Evolutionary conservation across 139 green algal species (phyloP).

Genomic region (Trebouxia sp.): DNA sequence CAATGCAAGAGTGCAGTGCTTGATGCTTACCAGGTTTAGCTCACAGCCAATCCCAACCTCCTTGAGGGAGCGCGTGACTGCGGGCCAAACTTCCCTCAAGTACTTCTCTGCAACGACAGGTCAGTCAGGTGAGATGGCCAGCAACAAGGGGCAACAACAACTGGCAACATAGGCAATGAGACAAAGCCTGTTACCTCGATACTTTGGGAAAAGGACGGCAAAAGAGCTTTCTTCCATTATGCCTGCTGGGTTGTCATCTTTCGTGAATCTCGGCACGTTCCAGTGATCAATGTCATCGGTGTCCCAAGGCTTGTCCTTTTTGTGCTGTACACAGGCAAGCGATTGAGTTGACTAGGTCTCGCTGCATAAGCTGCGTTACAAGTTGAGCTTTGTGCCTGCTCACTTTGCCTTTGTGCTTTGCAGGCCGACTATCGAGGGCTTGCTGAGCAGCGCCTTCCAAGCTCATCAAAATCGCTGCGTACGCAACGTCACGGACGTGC

Average conservation of each 20-base stretch:
- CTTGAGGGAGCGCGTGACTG: slow-evolving; percentile 88
- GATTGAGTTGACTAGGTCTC: background rate
- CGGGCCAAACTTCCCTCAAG: slow-evolving; percentile 95
- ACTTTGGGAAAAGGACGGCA: slow-evolving; percentile 97
- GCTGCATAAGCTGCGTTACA: background rate
- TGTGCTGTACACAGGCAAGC: slow-evolving; percentile 56
- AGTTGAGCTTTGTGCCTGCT: too few relatives aligned
- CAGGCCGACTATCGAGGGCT: background rate
- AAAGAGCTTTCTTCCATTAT: slow-evolving; percentile 98
- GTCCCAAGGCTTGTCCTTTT: slow-evolving; percentile 94
- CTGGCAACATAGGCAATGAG: background rate
- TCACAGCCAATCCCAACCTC: slow-evolving; percentile 86
- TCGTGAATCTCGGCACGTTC: slow-evolving; percentile 73
- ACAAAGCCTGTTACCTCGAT: slow-evolving; percentile 67
- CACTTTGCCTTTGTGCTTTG: slow-evolving; percentile 20
- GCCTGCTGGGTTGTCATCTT: slow-evolving; percentile 89
- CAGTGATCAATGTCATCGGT: slow-evolving; percentile 96
- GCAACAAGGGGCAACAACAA: background rate
- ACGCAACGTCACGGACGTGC: background rate
- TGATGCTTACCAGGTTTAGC: slow-evolving; percentile 88
- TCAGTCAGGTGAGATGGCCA: background rate
- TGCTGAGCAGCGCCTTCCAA: background rate
- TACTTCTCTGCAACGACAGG: slow-evolving; percentile 86
- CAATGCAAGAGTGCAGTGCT: background rate
- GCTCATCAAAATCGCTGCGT: background rate